These are phyloP conservation scores for Colletotrichum eremochloae DNA, from an alignment of 2,329 filamentous ascomycete species.

Conservation along the genomic window DNA sequence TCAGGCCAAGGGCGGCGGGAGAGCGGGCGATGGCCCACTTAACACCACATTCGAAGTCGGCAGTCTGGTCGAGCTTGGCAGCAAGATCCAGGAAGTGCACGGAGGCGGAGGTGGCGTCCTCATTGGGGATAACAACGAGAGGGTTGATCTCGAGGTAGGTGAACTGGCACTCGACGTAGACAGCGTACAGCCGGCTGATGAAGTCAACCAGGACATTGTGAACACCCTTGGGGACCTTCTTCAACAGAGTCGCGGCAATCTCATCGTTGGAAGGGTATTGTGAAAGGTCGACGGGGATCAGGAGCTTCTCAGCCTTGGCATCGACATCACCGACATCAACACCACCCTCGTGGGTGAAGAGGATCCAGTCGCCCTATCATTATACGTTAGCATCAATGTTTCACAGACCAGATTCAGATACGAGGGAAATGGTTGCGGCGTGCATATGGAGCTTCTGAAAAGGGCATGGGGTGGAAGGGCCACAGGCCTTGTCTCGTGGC, in stretches of 20 bases:
- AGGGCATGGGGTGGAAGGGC: constrained; percentile 34
- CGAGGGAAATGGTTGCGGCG: constrained; percentile 11
- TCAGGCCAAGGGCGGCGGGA: constrained; percentile 87
- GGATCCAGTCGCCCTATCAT: constrained; percentile 94
- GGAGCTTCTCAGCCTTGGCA: constrained; percentile 97
- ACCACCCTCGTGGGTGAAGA: constrained; percentile 99
- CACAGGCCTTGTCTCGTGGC: constrained; percentile 49
- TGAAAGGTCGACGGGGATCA: constrained; percentile 94
- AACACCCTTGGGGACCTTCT: constrained; percentile 93
- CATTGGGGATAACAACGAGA: constrained; percentile 96
- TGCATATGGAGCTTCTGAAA: constrained; percentile 25
- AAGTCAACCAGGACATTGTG: constrained; percentile 99
- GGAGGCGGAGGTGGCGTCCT: constrained; percentile 88
- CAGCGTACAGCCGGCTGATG: constrained; percentile 97
- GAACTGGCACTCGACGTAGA: constrained; percentile 99
- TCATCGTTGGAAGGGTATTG: constrained; percentile 97
- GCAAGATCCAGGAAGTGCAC: constrained; percentile 99
- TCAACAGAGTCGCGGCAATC: constrained; percentile 86
- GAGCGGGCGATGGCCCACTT: constrained; percentile 99
- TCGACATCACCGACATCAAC: constrained; percentile 99
- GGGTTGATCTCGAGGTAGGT: constrained; percentile 99
- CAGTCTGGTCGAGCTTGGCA: constrained; percentile 98
- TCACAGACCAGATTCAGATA: not conserved
- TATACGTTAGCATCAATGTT: constrained; percentile 34
- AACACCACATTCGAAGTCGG: constrained; percentile 98